A percentile compares a stretch with the other conserved stretches of the same genome.
phyloP scores from a whole-genome alignment of 306 rosid species.

The Macrotyloma uniflorum region DNA sequence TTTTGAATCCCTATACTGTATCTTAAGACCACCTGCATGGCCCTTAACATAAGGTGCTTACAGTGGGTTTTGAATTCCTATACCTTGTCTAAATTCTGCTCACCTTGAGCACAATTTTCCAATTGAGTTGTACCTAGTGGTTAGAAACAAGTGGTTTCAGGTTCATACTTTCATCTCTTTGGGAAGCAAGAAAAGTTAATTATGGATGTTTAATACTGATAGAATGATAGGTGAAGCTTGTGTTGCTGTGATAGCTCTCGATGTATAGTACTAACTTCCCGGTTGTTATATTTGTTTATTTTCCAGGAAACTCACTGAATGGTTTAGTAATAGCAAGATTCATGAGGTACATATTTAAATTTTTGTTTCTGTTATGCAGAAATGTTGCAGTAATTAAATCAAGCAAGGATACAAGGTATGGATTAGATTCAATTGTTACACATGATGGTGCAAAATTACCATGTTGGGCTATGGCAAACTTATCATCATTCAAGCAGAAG shows the following conservation, averaged over 20 bases:
- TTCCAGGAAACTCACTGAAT: not conserved
- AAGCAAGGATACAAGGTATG: slow-evolving; percentile 85
- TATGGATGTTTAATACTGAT: not conserved
- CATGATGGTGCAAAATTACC: slow-evolving; percentile 84
- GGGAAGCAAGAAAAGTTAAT: not conserved
- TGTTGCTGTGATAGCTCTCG: slow-evolving; percentile 8
- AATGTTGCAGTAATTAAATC: slow-evolving; percentile 86
- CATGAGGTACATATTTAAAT: not conserved
- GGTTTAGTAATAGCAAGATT: slow-evolving; percentile 10
- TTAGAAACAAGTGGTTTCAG: not conserved
- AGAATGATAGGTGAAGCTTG: slow-evolving; percentile 28
- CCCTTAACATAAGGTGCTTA: not conserved
- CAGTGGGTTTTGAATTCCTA: not conserved
- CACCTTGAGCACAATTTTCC: not conserved
- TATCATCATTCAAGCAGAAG: slow-evolving; percentile 77
- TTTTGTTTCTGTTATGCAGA: slow-evolving; percentile 53
- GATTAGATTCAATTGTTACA: slow-evolving; percentile 87
- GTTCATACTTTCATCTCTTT: slow-evolving; percentile 9
- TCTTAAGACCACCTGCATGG: not conserved
- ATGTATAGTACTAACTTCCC: not conserved
- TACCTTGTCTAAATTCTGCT: not conserved
- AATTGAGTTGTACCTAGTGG: not conserved
- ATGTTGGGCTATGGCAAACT: slow-evolving; percentile 72
- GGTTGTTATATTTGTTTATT: not conserved
- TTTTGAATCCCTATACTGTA: not conserved